These are phyloP conservation scores for Leishmania braziliensis DNA, from an alignment of 208 protist species.

Conservation along the genomic window DNA sequence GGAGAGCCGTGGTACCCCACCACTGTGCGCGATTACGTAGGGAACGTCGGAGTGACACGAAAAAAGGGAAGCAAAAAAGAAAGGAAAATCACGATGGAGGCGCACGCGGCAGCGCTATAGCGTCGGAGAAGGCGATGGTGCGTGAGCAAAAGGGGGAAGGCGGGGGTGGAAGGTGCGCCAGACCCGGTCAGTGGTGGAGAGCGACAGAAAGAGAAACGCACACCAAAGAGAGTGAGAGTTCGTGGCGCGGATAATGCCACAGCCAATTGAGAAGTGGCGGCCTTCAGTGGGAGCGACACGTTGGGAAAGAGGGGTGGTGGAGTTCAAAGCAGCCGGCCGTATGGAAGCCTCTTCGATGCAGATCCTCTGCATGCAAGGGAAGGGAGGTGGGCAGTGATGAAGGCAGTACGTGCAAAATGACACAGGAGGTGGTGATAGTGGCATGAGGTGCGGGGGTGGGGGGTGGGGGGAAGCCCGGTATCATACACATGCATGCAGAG, in stretches of 20 bases:
- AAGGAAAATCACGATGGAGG: not conserved
- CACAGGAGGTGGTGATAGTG: not conserved
- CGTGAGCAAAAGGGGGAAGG: not conserved
- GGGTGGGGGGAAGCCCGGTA: no score
- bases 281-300: not conserved
- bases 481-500: not conserved
- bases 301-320: constrained; percentile 1
- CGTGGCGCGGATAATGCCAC: not conserved
- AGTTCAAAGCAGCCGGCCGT: not conserved
- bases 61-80: not conserved
- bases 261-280: not conserved
- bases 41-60: not conserved
- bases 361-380: not conserved
- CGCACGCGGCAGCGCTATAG: not conserved
- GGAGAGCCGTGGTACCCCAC: not conserved
- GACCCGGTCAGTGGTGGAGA: not conserved
- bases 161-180: not conserved
- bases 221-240: not conserved
- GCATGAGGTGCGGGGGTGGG: not conserved
- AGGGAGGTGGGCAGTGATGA: not conserved
- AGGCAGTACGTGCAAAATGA: not conserved
- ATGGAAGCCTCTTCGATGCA: not conserved
- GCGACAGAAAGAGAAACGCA: not conserved
- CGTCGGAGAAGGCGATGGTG: not conserved
- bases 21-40: not conserved